These are phyloP conservation scores for Lunularia cruciata DNA, from an alignment of 225 moss, liverwort and hornwort genomes.

Conservation along the genomic window DNA sequence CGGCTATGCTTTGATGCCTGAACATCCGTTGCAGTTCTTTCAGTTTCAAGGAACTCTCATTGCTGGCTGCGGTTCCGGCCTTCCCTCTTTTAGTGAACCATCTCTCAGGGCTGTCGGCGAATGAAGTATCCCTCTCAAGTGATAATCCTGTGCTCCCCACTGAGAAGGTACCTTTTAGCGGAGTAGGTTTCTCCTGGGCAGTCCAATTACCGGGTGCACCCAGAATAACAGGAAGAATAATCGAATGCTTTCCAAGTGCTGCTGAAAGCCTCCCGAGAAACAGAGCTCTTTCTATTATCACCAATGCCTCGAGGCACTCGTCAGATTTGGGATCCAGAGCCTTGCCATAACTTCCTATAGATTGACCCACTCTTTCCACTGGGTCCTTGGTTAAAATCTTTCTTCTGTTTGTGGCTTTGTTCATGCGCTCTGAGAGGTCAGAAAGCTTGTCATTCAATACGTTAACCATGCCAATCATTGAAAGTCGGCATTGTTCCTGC, in stretches of 20 bases:
- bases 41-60: slow-evolving; percentile 50
- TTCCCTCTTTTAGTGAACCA: slow-evolving; percentile 61
- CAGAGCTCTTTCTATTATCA: slow-evolving; percentile 69
- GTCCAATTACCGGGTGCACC: slow-evolving; percentile 67
- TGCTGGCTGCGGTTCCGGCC: slow-evolving; percentile 27
- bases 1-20: slow-evolving; percentile 79
- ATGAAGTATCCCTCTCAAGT: slow-evolving; percentile 47
- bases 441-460: slow-evolving; percentile 54
- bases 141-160: slow-evolving; percentile 44
- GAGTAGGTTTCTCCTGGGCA: slow-evolving; percentile 29
- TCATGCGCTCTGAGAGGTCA: slow-evolving; percentile 63
- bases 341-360: slow-evolving; percentile 21
- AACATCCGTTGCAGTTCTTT: slow-evolving; percentile 62
- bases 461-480: slow-evolving; percentile 52
- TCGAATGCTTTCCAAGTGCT: slow-evolving; percentile 69
- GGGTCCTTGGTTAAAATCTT: slow-evolving; percentile 21
- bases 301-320: slow-evolving; percentile 33
- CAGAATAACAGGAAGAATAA: slow-evolving; percentile 63
- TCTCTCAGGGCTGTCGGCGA: slow-evolving; percentile 51
- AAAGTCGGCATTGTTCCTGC: slow-evolving; percentile 71
- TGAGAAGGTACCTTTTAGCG: slow-evolving; percentile 31
- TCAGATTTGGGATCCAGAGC: slow-evolving; percentile 9
- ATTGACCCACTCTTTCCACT: background rate
- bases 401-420: slow-evolving; percentile 30
- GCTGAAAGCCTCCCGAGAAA: slow-evolving; percentile 83